These are phyloP conservation scores for Chlamydomonas incerta DNA, from an alignment of 139 green algal species.

Conservation along the genomic window DNA sequence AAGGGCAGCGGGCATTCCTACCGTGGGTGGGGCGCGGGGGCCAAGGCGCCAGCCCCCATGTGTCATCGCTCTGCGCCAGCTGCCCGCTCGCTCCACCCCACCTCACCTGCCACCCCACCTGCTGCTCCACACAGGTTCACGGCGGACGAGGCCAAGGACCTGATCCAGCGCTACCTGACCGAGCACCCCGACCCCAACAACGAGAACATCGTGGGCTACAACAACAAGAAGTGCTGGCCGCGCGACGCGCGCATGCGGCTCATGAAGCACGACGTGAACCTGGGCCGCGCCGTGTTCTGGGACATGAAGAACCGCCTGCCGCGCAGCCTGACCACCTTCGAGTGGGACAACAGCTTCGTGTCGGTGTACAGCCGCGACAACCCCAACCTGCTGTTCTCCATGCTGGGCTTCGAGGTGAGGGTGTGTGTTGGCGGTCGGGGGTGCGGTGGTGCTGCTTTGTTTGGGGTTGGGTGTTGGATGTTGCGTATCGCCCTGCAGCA, in stretches of 20 bases:
- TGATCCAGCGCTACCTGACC: slow-evolving; percentile 98
- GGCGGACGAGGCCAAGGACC: slow-evolving; percentile 93
- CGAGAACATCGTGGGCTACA: slow-evolving; percentile 99
- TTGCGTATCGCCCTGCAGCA: too few species aligned
- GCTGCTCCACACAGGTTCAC: slow-evolving; percentile 77
- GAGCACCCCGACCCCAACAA: slow-evolving; percentile 99
- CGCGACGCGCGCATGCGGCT: slow-evolving; percentile 98
- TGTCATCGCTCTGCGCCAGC: too few species aligned
- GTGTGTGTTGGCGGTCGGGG: not conserved
- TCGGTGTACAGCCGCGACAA: slow-evolving; percentile 98
- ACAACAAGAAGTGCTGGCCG: slow-evolving; percentile 99
- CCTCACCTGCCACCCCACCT: too few species aligned
- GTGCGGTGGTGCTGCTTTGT: too few species aligned
- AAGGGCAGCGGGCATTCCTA: too few species aligned
- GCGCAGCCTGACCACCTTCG: slow-evolving; percentile 92
- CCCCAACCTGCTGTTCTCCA: slow-evolving; percentile 99
- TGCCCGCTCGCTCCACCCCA: too few species aligned
- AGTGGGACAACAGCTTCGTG: slow-evolving; percentile 98
- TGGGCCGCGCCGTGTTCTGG: slow-evolving; percentile 96
- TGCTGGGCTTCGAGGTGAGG: slow-evolving; percentile 96
- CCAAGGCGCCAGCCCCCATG: too few species aligned
- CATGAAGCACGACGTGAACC: slow-evolving; percentile 99
- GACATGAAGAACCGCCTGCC: slow-evolving; percentile 95
- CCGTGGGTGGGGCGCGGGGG: too few species aligned
- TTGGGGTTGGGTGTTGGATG: too few species aligned